A percentile compares a stretch with the other conserved stretches of the same genome.
Conservation (phyloP, 1,139 yeast genomes). For the Suhomyces wounanorum region DNA sequence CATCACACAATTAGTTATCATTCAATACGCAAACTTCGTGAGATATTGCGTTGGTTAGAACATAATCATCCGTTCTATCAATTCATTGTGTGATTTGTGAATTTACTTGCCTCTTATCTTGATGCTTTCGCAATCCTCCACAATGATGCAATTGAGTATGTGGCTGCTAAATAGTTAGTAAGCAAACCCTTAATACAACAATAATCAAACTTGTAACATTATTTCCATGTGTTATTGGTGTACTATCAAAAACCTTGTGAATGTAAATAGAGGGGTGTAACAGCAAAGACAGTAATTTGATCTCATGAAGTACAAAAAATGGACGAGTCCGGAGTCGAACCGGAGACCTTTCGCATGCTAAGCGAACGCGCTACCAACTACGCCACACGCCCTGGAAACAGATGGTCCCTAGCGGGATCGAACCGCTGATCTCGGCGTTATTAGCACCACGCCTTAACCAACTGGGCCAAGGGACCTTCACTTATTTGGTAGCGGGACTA, state of each 20-base stretch:
- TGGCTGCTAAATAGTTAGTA: neutral
- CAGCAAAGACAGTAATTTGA: no score
- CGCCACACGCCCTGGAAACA: slow-evolving; percentile 73
- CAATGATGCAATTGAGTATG: neutral
- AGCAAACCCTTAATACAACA: neutral
- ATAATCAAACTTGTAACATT: neutral
- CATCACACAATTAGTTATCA: no score
- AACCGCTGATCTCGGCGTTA: slow-evolving; percentile 39
- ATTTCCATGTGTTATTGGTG: neutral
- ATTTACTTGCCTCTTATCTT: neutral
- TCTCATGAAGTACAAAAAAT: no score
- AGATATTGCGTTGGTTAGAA: neutral
- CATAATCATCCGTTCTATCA: neutral
- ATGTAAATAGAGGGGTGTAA: no score
- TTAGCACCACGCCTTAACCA: slow-evolving; percentile 42
- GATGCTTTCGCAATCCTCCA: neutral
- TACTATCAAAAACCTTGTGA: no score
- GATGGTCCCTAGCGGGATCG: slow-evolving; percentile 37
- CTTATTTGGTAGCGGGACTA: neutral
- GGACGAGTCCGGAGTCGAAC: slow-evolving; percentile 91
- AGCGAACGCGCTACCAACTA: slow-evolving; percentile 90
- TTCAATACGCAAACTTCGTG: neutral
- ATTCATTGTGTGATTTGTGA: neutral
- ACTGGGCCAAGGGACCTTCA: slow-evolving; percentile 38
- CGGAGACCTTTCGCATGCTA: slow-evolving; percentile 89